Base-by-base conservation (phyloP, 2,329 filamentous ascomycete species). In the Diplocarpon mali region DNA sequence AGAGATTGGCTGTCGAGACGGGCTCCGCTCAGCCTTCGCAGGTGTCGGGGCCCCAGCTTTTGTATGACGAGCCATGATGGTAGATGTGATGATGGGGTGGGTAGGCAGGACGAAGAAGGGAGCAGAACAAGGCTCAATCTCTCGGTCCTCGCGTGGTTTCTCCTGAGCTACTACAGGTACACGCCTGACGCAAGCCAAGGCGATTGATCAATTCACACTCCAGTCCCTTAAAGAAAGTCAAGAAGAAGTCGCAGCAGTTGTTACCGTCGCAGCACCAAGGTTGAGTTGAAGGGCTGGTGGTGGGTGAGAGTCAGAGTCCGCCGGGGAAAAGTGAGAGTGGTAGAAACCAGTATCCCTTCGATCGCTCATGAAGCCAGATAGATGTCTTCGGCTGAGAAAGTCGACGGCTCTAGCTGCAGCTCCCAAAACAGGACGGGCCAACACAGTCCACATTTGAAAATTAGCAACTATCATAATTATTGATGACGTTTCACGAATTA, bases 251-350 rank as follows among this genome's bases (percentile, higher is more conserved):
- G 49, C 39, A 45, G 45, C 35, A 44, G 47, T 34, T 37, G 54
- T 57, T 54, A 57, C 56, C 58, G 55, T 50, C 48, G 42, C 31
- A 50, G 48, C 53, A 57, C 57, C 39, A 52, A 54, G 49, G 45
- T 38, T 46, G 48, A 52, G 45, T 44, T 34, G 50, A 42, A 42
- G 38, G 37, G 42, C 44, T 32, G 40, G 38, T 48, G 30, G 39
- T 41, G 44, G 44, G 17, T 28, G 7, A 8, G 41, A 43, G 9
- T 24, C 7, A 14, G 30, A 10, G 42, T 36, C 40, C 46, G 34
- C 40, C 46, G 44, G 28, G 27, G 27, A 44, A 43, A 24, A 30
- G 36, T 34, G 28, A 39, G 32, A 42, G 31, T 34, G 28, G 31
- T 29, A 28, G 35, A 12, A 20, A 24, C 28, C 17, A 36, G 49